phyloP scores from a whole-genome alignment of 164 flowering plant species.

The Paratinospora sagittata region DNA sequence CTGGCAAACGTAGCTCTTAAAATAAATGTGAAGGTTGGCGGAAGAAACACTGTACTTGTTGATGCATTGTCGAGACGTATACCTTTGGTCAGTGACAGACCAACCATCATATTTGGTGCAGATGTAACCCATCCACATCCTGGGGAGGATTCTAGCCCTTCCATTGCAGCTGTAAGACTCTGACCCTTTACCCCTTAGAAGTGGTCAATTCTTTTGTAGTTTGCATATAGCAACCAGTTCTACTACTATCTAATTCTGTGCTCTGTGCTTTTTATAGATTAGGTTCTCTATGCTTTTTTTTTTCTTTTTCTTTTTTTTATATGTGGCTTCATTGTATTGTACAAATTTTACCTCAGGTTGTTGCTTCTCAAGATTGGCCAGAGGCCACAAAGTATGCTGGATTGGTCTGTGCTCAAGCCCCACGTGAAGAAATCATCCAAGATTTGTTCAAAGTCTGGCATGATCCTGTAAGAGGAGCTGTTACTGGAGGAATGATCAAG shows the following conservation, averaged over 20 bases:
- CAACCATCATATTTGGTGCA: conserved; percentile 8
- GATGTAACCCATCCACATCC: conserved; percentile 10
- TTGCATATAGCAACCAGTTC: too few relatives aligned
- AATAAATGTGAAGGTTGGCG: conserved; percentile 1
- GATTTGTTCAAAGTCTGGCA: conserved; percentile 62
- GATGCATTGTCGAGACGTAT: not conserved
- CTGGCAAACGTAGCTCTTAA: not conserved
- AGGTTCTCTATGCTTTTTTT: too few relatives aligned
- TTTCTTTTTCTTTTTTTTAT: too few relatives aligned
- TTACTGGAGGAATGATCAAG: conserved; percentile 73
- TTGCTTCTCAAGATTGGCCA: conserved; percentile 89
- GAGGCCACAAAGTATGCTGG: conserved; percentile 77
- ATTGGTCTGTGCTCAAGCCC: conserved; percentile 72
- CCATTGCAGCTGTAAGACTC: conserved; percentile 10
- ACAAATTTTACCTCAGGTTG: conserved; percentile 64
- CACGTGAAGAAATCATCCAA: conserved; percentile 70
- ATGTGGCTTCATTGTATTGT: too few relatives aligned
- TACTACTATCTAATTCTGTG: too few relatives aligned
- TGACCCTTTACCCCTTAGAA: too few relatives aligned
- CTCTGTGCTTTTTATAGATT: too few relatives aligned
- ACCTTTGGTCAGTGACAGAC: not conserved
- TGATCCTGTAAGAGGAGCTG: conserved; percentile 62
- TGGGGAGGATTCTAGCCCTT: not conserved
- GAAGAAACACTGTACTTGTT: not conserved
- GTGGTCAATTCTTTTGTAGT: too few relatives aligned